Evolutionary conservation across 1,139 yeast species (phyloP).

Genomic region (Chernovozyma aurita): DNA sequence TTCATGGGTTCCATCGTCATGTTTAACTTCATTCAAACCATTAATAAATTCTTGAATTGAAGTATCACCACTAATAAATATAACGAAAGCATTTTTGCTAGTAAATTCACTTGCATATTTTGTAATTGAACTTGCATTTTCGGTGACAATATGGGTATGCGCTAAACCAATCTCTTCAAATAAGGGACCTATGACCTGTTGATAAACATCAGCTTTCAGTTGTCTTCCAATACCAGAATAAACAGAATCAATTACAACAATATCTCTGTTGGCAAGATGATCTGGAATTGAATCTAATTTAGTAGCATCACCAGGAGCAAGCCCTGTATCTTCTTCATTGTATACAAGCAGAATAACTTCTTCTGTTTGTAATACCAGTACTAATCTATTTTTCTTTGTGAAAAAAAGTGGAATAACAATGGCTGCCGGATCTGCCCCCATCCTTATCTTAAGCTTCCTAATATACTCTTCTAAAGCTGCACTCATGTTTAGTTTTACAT

Average conservation of each 20-base stretch:
- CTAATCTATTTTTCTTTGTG: not conserved
- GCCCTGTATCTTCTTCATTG: conserved; percentile 3
- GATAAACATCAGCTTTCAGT: conserved; percentile 35
- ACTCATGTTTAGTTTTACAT: not conserved
- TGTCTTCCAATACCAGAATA: conserved; percentile 53
- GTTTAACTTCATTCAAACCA: conserved; percentile 21
- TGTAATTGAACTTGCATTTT: conserved; percentile 24
- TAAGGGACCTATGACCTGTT: conserved; percentile 40
- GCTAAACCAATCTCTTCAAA: conserved; percentile 29
- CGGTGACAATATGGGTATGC: conserved; percentile 40
- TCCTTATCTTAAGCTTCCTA: not conserved
- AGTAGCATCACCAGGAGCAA: conserved; percentile 3
- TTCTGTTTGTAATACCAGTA: conserved; percentile 6
- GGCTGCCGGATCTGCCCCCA: conserved; percentile 5
- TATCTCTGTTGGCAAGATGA: conserved; percentile 2
- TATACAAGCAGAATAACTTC: conserved; percentile 1
- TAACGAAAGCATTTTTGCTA: conserved; percentile 22
- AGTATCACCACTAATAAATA: conserved; percentile 83
- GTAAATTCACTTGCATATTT: conserved; percentile 24
- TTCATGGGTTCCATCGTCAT: conserved; percentile 7
- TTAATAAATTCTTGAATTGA: conserved; percentile 75
- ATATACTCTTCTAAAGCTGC: not conserved
- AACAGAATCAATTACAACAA: conserved; percentile 45
- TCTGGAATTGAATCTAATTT: conserved; percentile 1
- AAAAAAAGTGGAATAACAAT: conserved; percentile 3